Percentiles rank a stretch among this genome's conserved stretches.
Evolutionary conservation across 208 protist genomes (phyloP).

Genomic region (Endotrypanum monterogeii): DNA sequence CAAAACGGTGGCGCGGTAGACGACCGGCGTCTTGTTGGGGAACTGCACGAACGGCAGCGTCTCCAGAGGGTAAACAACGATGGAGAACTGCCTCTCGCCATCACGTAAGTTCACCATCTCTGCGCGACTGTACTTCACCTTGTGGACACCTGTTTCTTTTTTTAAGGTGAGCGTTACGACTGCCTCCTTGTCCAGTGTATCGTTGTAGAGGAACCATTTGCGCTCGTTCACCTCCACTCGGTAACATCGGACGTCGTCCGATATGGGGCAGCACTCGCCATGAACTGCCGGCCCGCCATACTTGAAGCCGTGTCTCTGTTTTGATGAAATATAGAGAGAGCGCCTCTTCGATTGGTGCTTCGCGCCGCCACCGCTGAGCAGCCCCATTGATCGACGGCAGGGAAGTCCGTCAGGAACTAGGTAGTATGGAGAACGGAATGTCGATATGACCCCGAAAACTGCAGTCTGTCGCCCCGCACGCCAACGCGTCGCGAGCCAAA

Average conservation of each 20-base stretch:
- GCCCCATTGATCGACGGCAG: neutral
- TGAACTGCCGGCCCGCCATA: conserved; percentile 23
- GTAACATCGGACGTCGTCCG: conserved; percentile 57
- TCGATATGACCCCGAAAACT: too few species aligned
- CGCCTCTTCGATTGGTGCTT: conserved; percentile 15
- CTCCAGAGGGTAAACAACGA: conserved; percentile 55
- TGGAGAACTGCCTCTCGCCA: conserved; percentile 31
- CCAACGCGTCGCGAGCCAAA: too few species aligned
- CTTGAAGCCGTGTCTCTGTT: conserved; percentile 29
- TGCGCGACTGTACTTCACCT: conserved; percentile 29
- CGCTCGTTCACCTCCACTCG: conserved; percentile 40
- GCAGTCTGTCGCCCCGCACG: too few species aligned
- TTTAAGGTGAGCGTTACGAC: conserved; percentile 60
- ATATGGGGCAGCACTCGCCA: conserved; percentile 37
- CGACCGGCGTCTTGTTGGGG: conserved; percentile 27
- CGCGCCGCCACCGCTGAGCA: conserved; percentile 1
- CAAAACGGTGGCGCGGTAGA: conserved; percentile 42
- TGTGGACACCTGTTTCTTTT: conserved; percentile 12
- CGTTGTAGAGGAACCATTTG: conserved; percentile 72
- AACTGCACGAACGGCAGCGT: conserved; percentile 41
- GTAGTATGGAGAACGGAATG: too few species aligned
- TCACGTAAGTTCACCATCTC: conserved; percentile 15
- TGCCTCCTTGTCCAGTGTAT: conserved; percentile 64
- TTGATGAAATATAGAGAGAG: conserved; percentile 16
- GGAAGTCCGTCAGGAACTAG: too few species aligned